These are phyloP conservation scores for Physaria fendleri DNA, from an alignment of 345 rosid species.

Conservation along the genomic window DNA sequence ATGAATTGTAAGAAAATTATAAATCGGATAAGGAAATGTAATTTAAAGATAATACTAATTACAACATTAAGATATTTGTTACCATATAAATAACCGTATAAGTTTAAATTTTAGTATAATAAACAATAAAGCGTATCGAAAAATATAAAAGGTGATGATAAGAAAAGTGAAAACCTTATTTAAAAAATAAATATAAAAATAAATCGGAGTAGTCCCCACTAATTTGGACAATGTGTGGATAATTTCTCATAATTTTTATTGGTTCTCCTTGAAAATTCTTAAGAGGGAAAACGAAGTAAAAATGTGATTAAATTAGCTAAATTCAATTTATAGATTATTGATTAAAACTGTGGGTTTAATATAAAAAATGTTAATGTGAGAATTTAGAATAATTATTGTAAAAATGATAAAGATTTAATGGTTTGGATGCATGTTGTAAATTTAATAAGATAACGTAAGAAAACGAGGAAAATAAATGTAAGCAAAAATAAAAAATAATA, in stretches of 20 bases:
- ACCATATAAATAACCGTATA: not conserved
- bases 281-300: too few species aligned
- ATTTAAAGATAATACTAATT: not conserved
- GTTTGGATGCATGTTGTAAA: not conserved
- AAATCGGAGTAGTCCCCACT: conserved; percentile 18
- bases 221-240: conserved; percentile 19
- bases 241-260: not conserved
- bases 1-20: too few species aligned
- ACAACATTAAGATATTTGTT: not conserved
- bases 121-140: not conserved
- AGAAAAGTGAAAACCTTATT: not conserved
- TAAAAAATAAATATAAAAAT: not conserved
- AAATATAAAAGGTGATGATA: conserved; percentile 5
- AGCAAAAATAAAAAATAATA: too few species aligned
- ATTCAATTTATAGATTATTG: too few species aligned
- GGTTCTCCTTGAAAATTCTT: conserved; percentile 15
- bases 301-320: too few species aligned
- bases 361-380: not conserved
- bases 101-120: too few species aligned
- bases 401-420: not conserved
- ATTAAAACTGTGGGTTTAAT: too few species aligned
- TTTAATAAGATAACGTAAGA: conserved; percentile 1
- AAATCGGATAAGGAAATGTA: not conserved
- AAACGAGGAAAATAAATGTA: not conserved
- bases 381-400: not conserved